These are phyloP conservation scores for Didymella sp. DNA, from an alignment of 2,329 filamentous ascomycete genomes.

Conservation along the genomic window DNA sequence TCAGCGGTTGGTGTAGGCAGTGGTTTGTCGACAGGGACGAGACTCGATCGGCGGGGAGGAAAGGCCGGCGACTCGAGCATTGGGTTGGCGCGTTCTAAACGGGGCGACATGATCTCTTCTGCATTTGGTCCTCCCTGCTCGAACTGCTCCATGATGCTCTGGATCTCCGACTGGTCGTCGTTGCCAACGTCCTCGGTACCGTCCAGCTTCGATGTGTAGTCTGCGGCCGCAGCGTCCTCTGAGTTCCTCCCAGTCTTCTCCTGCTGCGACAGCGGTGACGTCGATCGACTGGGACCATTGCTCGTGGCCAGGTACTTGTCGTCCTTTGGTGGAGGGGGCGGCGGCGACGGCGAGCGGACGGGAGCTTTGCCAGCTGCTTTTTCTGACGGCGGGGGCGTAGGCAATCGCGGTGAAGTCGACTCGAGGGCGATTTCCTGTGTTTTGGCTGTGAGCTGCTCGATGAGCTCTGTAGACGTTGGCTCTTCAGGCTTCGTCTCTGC, in stretches of 20 bases:
- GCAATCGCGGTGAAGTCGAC: slow-evolving; percentile 23
- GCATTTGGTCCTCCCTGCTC: slow-evolving; percentile 74
- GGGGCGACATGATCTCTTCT: slow-evolving; percentile 91
- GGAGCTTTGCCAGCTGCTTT: slow-evolving; percentile 40
- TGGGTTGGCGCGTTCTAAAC: slow-evolving; percentile 82
- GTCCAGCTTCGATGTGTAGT: slow-evolving; percentile 59
- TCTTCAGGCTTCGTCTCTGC: slow-evolving; percentile 1
- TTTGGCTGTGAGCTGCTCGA: slow-evolving; percentile 30
- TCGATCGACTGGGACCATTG: slow-evolving; percentile 52
- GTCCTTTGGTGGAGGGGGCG: slow-evolving; percentile 60
- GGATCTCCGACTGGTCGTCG: slow-evolving; percentile 83
- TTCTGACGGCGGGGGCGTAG: slow-evolving; percentile 21
- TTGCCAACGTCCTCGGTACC: slow-evolving; percentile 52
- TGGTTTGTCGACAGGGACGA: slow-evolving; percentile 70
- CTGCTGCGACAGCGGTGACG: slow-evolving; percentile 41
- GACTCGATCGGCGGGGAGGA: slow-evolving; percentile 83
- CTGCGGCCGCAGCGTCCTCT: slow-evolving; percentile 43
- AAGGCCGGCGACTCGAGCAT: slow-evolving; percentile 71
- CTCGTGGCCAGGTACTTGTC: slow-evolving; percentile 56
- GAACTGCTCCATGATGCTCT: slow-evolving; percentile 98
- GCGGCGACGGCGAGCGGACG: slow-evolving; percentile 50
- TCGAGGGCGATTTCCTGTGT: slow-evolving; percentile 26
- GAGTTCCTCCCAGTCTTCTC: slow-evolving; percentile 52
- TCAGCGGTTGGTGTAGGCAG: slow-evolving; percentile 37
- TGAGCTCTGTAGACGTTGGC: slow-evolving; percentile 16